Evolutionary conservation across 352 stramenopile species (phyloP), one percentile per base, ranked within the genome.

Genomic region (Phytopythium montanum): DNA sequence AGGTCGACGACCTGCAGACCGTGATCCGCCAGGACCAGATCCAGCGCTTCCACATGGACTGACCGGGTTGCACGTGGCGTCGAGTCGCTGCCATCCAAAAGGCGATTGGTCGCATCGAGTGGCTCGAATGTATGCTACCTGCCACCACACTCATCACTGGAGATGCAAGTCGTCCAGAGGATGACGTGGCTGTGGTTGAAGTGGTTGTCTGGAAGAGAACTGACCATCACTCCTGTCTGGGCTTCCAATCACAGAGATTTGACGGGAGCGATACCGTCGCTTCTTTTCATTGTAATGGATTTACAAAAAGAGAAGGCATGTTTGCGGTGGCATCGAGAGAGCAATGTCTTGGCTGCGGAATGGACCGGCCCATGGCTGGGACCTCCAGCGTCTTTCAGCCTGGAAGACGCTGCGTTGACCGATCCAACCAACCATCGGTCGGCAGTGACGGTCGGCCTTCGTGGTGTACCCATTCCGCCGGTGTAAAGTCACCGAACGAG

Each of bases 1-100:
- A 97, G 65, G 80, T 73, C 18, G 66, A 85, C 61, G 77, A 92
- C 39, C 69, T 98, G 21, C 59, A 87, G 25, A 60, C 73, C 10
- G 36, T 90, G 10, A 72, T 79, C 34, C 70, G 74, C 1, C 66
- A 74, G 31, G 69, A 81, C 60, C 69, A 81, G 58, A 66, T 87
- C 55, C 68, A 75, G 54, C 74, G 75, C 29, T 92, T 90, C 54
- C 59, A 49, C 21, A 90, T 89, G 78, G 79, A 89, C 2, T 54
- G 44, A 50, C 23, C 2, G 19, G 23, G 19, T 46, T 46, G 19
- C 3, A 21, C 18, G 19, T n/a, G 18, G 19, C 5, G 0, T 25
- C 39, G 39, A 14, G 6, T 21, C 2, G 5, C n/a, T n/a, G n/a
- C n/a, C 39, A n/a, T 21, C 39, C 19, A 25, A 6, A 25, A 6